A percentile compares a stretch with the other conserved stretches of the same genome.
Evolutionary conservation across 495 filamentous ascomycete genomes (phyloP).

Genomic region (Talaromyces ruber): DNA sequence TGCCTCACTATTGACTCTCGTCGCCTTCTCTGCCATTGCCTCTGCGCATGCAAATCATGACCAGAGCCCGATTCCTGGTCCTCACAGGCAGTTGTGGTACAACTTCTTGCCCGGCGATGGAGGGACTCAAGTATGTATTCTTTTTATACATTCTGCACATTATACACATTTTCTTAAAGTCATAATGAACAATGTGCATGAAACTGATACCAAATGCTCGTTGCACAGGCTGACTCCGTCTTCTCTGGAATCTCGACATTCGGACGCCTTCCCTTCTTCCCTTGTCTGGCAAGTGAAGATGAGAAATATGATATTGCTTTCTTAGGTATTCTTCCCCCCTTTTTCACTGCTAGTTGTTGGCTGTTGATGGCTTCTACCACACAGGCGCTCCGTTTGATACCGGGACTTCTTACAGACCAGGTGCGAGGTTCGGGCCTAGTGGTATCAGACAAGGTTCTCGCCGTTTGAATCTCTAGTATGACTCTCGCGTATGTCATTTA

Average conservation of each 20-base stretch:
- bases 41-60: conserved; percentile 43
- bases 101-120: conserved; percentile 60
- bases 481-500: conserved; percentile 5
- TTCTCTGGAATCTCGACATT: conserved; percentile 71
- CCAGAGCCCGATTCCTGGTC: conserved; percentile 48
- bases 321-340: conserved; percentile 37
- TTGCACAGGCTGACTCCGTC: conserved; percentile 55
- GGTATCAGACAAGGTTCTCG: conserved; percentile 76
- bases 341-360: neutral
- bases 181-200: neutral
- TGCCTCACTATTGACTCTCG: conserved; percentile 4
- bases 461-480: conserved; percentile 60
- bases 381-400: conserved; percentile 55
- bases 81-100: conserved; percentile 54
- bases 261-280: conserved; percentile 67
- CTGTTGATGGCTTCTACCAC: neutral
- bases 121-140: conserved; percentile 46
- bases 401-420: conserved; percentile 70
- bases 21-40: conserved; percentile 27
- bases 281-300: conserved; percentile 63
- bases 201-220: conserved; percentile 4
- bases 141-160: neutral
- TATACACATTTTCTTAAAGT: neutral
- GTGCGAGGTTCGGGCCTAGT: conserved; percentile 74
- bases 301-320: conserved; percentile 78